Conservation (phyloP, 2,329 filamentous ascomycete species). For the Aspergillus floridensis region DNA sequence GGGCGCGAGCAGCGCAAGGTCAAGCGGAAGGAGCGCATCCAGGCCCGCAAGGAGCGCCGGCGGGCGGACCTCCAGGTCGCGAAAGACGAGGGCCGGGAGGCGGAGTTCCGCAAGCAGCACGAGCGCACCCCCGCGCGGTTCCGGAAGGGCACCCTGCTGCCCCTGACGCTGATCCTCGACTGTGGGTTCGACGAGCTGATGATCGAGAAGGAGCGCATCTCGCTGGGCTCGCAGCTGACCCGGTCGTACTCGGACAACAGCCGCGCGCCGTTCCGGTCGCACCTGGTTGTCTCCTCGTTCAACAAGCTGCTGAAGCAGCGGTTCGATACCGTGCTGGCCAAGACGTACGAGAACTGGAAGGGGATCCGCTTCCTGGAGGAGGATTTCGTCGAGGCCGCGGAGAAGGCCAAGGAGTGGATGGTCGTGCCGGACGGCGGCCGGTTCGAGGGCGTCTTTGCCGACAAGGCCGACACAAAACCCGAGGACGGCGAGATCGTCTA, state of each 20-base stretch:
- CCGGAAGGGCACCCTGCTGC: slow-evolving; percentile 56
- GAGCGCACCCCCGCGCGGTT: slow-evolving; percentile 25
- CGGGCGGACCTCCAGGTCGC: slow-evolving; percentile 40
- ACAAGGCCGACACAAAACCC: slow-evolving; percentile 31
- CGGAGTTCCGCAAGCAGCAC: slow-evolving; percentile 28
- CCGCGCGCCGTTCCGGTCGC: slow-evolving; percentile 62
- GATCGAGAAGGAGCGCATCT: slow-evolving; percentile 80
- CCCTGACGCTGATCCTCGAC: slow-evolving; percentile 80
- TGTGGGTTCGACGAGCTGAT: slow-evolving; percentile 91
- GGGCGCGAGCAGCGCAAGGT: slow-evolving; percentile 59
- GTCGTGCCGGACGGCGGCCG: slow-evolving; percentile 53
- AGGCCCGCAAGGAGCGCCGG: slow-evolving; percentile 53
- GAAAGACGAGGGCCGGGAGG: slow-evolving; percentile 25
- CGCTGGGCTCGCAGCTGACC: slow-evolving; percentile 78
- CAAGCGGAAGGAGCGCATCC: slow-evolving; percentile 57
- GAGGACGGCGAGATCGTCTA: slow-evolving; percentile 70
- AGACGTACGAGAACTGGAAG: slow-evolving; percentile 76
- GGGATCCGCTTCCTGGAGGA: slow-evolving; percentile 69
- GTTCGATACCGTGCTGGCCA: slow-evolving; percentile 71
- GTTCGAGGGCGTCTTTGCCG: slow-evolving; percentile 59
- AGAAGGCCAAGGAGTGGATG: slow-evolving; percentile 68
- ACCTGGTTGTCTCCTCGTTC: slow-evolving; percentile 77
- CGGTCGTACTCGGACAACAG: slow-evolving; percentile 87
- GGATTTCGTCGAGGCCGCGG: slow-evolving; percentile 69
- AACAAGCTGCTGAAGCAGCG: slow-evolving; percentile 69